Conservation (phyloP, 2,329 filamentous ascomycete genomes). For the Aspergillus pseudonomiae region DNA sequence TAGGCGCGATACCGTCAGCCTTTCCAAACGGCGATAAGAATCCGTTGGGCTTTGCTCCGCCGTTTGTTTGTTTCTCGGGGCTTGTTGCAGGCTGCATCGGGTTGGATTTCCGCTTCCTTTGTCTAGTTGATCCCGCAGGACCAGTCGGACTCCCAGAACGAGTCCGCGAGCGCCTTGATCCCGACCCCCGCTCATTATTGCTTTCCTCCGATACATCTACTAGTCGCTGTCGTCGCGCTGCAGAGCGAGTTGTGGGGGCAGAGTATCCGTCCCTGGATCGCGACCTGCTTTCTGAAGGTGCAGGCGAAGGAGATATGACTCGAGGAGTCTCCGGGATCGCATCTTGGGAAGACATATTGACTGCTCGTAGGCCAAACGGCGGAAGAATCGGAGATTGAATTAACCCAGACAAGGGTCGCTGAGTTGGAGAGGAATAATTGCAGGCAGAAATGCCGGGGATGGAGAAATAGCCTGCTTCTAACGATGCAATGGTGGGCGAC, state of each 20-base stretch:
- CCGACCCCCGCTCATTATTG: slow-evolving; percentile 55
- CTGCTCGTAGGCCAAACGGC: slow-evolving; percentile 41
- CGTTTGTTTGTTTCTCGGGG: slow-evolving; percentile 43
- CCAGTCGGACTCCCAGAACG: slow-evolving; percentile 55
- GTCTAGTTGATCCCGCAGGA: slow-evolving; percentile 52
- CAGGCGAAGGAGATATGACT: slow-evolving; percentile 87
- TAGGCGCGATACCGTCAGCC: slow-evolving; percentile 73
- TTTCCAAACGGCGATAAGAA: slow-evolving; percentile 43
- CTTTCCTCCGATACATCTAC: slow-evolving; percentile 51
- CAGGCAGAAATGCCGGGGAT: slow-evolving; percentile 28
- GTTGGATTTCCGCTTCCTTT: slow-evolving; percentile 42
- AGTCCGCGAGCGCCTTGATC: slow-evolving; percentile 62
- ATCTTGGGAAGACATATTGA: slow-evolving; percentile 52
- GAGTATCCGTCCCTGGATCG: slow-evolving; percentile 64
- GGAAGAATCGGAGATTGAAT: slow-evolving; percentile 50
- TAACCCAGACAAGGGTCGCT: slow-evolving; percentile 30
- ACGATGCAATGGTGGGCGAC: slow-evolving; percentile 41
- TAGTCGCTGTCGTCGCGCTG: slow-evolving; percentile 59
- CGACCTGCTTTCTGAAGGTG: slow-evolving; percentile 55
- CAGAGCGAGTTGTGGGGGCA: slow-evolving; percentile 76
- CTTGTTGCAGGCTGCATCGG: slow-evolving; percentile 45
- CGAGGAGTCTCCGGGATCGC: slow-evolving; percentile 77
- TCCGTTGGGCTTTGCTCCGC: slow-evolving; percentile 40
- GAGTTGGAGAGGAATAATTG: slow-evolving; percentile 19
- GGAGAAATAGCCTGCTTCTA: slow-evolving; percentile 20